Percentiles rank a stretch among this genome's conserved stretches.
phyloP scores from a whole-genome alignment of 1,284 basidiomycete genomes.

The Entoloma clypeatum region DNA sequence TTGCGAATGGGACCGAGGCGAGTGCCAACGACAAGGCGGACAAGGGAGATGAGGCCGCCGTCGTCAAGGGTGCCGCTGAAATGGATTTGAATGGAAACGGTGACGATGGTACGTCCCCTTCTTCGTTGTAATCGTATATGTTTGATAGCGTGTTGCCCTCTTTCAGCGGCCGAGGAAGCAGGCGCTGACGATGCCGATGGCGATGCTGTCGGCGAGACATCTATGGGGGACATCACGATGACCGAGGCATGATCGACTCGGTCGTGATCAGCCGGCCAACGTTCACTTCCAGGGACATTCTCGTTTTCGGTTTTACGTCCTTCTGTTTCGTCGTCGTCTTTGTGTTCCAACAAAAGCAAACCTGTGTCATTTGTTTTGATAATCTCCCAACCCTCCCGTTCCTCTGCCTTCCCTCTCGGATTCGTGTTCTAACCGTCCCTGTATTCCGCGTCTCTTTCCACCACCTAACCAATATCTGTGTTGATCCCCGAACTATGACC shows the following conservation, averaged over 20 bases:
- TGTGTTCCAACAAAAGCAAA: not conserved
- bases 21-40: constrained; percentile 7
- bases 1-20: constrained; percentile 17
- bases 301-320: not conserved
- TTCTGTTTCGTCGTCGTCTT: not conserved
- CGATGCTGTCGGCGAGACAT: constrained; percentile 27
- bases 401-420: not conserved
- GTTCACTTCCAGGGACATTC: too few relatives aligned
- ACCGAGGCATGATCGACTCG: constrained; percentile 36
- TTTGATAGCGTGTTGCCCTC: constrained; percentile 17
- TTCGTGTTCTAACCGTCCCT: too few relatives aligned
- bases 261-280: too few relatives aligned
- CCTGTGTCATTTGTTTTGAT: not conserved
- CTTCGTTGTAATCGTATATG: not conserved
- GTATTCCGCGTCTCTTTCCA: too few relatives aligned
- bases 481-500: too few relatives aligned
- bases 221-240: constrained; percentile 44
- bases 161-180: constrained; percentile 12
- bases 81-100: constrained; percentile 28
- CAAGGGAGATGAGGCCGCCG: constrained; percentile 21
- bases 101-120: constrained; percentile 13
- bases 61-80: constrained; percentile 21
- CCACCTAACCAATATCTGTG: too few relatives aligned
- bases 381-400: not conserved
- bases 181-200: constrained; percentile 23